Evolutionary conservation across 306 rosid genomes (phyloP).

Genomic region (Hippophae tibetana): DNA sequence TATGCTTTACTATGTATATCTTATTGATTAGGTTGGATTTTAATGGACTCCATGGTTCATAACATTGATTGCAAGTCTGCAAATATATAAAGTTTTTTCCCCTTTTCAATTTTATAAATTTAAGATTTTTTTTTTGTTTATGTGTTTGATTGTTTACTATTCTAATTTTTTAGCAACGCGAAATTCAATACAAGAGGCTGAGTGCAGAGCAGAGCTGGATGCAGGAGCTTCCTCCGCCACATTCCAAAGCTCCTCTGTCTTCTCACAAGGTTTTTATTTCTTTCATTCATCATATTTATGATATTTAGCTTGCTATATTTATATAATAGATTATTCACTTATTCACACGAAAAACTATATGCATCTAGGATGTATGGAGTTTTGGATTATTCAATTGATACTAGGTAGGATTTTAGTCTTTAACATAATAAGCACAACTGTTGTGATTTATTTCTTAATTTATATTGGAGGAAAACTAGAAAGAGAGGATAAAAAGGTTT

Average conservation of each 20-base stretch:
- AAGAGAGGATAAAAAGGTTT: not conserved
- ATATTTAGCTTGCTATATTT: not conserved
- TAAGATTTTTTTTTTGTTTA: not conserved
- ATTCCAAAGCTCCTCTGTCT: constrained; percentile 48
- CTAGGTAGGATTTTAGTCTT: not conserved
- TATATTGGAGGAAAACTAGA: not conserved
- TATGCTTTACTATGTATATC: too few species aligned
- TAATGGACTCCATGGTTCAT: too few species aligned
- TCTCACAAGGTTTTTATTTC: constrained; percentile 65
- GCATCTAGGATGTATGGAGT: not conserved
- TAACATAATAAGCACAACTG: too few species aligned
- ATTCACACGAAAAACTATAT: not conserved
- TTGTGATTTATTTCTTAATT: not conserved
- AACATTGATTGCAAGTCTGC: too few species aligned
- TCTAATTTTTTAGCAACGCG: constrained; percentile 45
- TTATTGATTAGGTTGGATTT: too few species aligned
- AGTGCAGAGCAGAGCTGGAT: constrained; percentile 67
- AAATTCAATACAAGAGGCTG: constrained; percentile 36
- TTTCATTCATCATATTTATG: not conserved
- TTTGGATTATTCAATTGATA: not conserved
- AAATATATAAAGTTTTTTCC: not conserved
- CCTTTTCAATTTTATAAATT: constrained; percentile 6
- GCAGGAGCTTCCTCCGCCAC: constrained; percentile 62
- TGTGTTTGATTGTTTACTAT: constrained; percentile 13
- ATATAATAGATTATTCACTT: not conserved